phyloP scores from a whole-genome alignment of 177 flowering plant species.

The Telopea speciosissima region DNA sequence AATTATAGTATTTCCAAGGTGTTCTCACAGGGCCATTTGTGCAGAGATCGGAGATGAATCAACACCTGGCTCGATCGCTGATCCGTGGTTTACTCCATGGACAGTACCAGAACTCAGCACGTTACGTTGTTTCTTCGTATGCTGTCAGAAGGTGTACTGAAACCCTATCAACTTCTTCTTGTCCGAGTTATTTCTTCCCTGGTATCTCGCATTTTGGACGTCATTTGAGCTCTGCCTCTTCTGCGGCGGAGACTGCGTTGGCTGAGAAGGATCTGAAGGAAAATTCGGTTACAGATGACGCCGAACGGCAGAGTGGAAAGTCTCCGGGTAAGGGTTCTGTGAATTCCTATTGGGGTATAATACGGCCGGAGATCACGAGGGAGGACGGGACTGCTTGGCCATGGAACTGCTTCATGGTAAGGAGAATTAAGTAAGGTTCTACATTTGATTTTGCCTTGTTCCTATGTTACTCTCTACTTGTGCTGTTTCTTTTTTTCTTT shows the following conservation, averaged over 20 bases:
- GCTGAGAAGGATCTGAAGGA: constrained; percentile 11
- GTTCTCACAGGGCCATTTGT: neutral
- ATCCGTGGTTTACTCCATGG: constrained; percentile 9
- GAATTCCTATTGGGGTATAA: constrained; percentile 67
- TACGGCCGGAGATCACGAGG: constrained; percentile 38
- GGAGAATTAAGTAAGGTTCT: neutral
- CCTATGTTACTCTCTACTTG: too few species aligned
- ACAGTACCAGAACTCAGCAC: neutral
- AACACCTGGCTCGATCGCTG: constrained; percentile 8
- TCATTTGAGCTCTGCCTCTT: constrained; percentile 24
- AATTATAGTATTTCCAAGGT: neutral
- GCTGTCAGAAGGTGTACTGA: constrained; percentile 4
- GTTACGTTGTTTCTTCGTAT: constrained; percentile 6
- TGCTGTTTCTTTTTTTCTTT: too few species aligned
- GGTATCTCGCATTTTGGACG: constrained; percentile 18
- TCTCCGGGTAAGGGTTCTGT: constrained; percentile 6
- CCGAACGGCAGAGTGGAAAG: constrained; percentile 11
- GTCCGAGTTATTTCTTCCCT: neutral
- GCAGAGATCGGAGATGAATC: constrained; percentile 10
- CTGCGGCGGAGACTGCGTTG: constrained; percentile 4
- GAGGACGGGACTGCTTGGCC: constrained; percentile 84
- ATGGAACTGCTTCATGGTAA: constrained; percentile 84
- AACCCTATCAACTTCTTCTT: neutral
- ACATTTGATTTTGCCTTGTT: neutral
- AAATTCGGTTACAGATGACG: constrained; percentile 8